phyloP scores from a whole-genome alignment of 1,139 yeast genomes.

The Eremothecium gossypii region DNA sequence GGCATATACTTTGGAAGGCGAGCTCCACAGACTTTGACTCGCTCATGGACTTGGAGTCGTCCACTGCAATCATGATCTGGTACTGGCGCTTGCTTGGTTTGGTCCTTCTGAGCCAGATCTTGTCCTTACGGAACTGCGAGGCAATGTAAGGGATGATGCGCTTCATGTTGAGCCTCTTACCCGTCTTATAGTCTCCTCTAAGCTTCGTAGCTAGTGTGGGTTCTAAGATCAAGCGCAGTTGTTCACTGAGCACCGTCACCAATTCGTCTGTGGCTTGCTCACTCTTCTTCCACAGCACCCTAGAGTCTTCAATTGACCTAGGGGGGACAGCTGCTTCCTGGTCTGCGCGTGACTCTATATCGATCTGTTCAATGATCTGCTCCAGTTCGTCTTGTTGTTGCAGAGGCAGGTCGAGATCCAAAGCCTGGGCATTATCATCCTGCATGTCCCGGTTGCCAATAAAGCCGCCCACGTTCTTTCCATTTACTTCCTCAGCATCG shows the following conservation, averaged over 20 bases:
- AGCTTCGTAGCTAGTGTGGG: slow-evolving; percentile 93
- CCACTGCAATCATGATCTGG: slow-evolving; percentile 95
- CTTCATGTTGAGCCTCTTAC: slow-evolving; percentile 94
- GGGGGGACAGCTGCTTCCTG: slow-evolving; percentile 34
- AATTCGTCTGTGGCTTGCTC: slow-evolving; percentile 79
- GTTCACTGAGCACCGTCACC: slow-evolving; percentile 85
- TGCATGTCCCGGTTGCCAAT: slow-evolving; percentile 40
- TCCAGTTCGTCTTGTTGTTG: slow-evolving; percentile 33
- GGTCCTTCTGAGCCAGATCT: slow-evolving; percentile 96
- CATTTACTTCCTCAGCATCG: slow-evolving; percentile 39
- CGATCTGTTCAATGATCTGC: slow-evolving; percentile 29
- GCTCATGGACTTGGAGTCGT: slow-evolving; percentile 95
- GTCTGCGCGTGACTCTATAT: slow-evolving; percentile 21
- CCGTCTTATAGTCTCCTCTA: slow-evolving; percentile 93
- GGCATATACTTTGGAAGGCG: slow-evolving; percentile 90
- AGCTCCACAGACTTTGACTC: slow-evolving; percentile 83
- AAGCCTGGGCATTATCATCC: slow-evolving; percentile 29
- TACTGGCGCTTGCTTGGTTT: slow-evolving; percentile 96
- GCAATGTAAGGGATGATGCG: slow-evolving; percentile 97
- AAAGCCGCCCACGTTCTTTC: slow-evolving; percentile 45
- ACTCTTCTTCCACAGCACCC: slow-evolving; percentile 72
- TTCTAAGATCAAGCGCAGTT: slow-evolving; percentile 81
- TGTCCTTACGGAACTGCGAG: slow-evolving; percentile 92
- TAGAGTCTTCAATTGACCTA: slow-evolving; percentile 54
- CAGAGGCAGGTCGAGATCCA: slow-evolving; percentile 29